A percentile compares a stretch with the other conserved stretches of the same genome.
Evolutionary conservation across 1,139 yeast species (phyloP).

Genomic region (Kodamaea sp.): DNA sequence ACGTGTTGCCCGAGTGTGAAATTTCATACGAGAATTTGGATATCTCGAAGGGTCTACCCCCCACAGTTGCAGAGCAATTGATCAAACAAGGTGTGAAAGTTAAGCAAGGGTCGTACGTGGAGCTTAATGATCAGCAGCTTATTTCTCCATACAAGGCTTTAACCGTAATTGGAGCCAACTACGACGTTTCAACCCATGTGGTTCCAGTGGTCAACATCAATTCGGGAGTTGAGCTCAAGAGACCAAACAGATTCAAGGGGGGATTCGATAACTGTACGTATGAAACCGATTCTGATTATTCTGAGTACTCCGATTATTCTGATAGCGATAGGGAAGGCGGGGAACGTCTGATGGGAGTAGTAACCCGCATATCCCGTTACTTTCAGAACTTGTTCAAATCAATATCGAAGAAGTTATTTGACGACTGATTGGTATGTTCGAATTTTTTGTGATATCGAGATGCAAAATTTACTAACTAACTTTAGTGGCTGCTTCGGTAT

Average conservation of each 20-base stretch:
- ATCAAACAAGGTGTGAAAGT: conserved; percentile 50
- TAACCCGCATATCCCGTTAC: conserved; percentile 4
- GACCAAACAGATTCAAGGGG: conserved; percentile 1
- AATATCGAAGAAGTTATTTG: conserved; percentile 1
- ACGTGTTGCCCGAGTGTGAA: conserved; percentile 42
- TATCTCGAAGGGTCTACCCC: conserved; percentile 49
- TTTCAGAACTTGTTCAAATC: conserved; percentile 9
- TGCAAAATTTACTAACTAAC: background rate
- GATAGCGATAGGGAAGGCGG: conserved; percentile 4
- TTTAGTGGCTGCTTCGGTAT: background rate
- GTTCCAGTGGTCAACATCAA: conserved; percentile 23
- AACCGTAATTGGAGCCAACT: conserved; percentile 37
- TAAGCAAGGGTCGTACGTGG: conserved; percentile 48
- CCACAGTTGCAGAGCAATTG: conserved; percentile 43
- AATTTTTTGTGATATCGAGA: background rate
- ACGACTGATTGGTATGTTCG: background rate
- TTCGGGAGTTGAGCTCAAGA: conserved; percentile 15
- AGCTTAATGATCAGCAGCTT: conserved; percentile 41
- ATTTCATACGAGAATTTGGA: conserved; percentile 53
- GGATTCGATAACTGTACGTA: conserved; percentile 18
- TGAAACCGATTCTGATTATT: conserved; percentile 10
- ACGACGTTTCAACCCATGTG: conserved; percentile 20
- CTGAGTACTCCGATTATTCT: conserved; percentile 7
- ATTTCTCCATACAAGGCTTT: conserved; percentile 36
- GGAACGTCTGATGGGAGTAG: conserved; percentile 1